Base-by-base conservation (phyloP, 2,329 filamentous ascomycete species). In the Alternaria conjuncta region DNA sequence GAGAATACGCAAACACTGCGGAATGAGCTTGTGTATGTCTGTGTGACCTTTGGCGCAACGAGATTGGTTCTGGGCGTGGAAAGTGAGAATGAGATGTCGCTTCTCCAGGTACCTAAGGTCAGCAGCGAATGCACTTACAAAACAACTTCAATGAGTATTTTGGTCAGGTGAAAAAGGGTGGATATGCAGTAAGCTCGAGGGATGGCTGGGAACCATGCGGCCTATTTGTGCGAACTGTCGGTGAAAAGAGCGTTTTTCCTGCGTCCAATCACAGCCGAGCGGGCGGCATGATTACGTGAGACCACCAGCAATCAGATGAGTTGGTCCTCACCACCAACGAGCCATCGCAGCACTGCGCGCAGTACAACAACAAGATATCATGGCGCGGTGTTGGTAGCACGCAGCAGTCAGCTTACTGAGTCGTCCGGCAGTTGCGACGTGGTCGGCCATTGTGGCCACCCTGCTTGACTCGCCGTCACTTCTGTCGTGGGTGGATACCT, bases 161-260 rank as follows among this genome's bases (percentile, higher is more conserved):
- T 45, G 12, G 28, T 44, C 18, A 32, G 5, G 26, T 21, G 15
- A 25, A 45, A 56, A 54, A n/a, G 30, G 57, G 10, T 30, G 15
- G n/a, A 46, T 47, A 55, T 23, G 28, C 32, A 53, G 23, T 63
- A 58, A 55, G 55, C 25, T 45, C 23, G 51, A 45, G 49, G n/a
- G 23, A 43, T 50, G 51, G 28, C 28, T 41, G 41, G 21, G 56
- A 54, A 55, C 41, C 36, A 45, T 20, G 46, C 57, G 61, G 47
- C 49, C 60, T 65, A 50, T 57, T 57, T 55, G 53, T 57, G 51
- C 51, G 20, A 46, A 57, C 44, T 46, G 53, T 57, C 60, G 55
- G 60, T 63, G 60, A 63, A 59, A 54, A 58, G 43, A 63, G 32
- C 53, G 43, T 51, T 57, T 62, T 50, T 32, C 15, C 13, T 18